Base-by-base conservation (phyloP, 192 early-diverging fungal genomes). In the Powellomyces hirtus region DNA sequence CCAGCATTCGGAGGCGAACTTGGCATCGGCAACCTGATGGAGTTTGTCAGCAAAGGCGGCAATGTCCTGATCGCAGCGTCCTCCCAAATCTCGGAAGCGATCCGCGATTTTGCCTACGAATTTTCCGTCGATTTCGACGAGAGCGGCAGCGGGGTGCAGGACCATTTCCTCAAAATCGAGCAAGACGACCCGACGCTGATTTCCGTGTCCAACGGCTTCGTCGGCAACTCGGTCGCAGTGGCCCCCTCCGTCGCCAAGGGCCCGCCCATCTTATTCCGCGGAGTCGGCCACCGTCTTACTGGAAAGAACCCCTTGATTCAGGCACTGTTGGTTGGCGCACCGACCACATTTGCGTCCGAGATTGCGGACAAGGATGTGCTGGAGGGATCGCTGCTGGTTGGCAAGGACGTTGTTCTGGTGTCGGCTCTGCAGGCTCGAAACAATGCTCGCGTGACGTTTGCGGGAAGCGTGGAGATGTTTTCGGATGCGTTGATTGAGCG, bases 21-120 rank as follows among this genome's bases (percentile, higher is more conserved):
- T 8, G 63, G 57, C 27, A 77, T 88, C 11, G 79, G 72, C 18
- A 68, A 84, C 37, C 76, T 99, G 18, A 76, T 94, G 38, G 83
- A 92, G 50, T 99, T 94, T 74, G 84, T 97, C 40, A 88, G 95
- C 52, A 81, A 86, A 27, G 96, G 95, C 35, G 97, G 96, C 22
- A 99, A 97, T 73, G 73, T 97, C 33, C 38, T 99, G 4, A 55
- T 95, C 13, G 91, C 88, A 3, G 88, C 83, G 0, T 84, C 86
- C 7, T 71, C 83, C 33, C 81, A 88, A 44, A 62, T 90, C 20
- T 81, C 84, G 4, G 90, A 90, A 35, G 75, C 83, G 6, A 61
- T 92, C 4, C 87, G 93, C 13, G 92, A 93, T 63, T 81, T 99
- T 38, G 89, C 87, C n/a, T 80, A 84, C 66, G 96, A 98, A 71